Evolutionary conservation across 495 filamentous ascomycete genomes (phyloP).

Genomic region (Neurospora sp.): DNA sequence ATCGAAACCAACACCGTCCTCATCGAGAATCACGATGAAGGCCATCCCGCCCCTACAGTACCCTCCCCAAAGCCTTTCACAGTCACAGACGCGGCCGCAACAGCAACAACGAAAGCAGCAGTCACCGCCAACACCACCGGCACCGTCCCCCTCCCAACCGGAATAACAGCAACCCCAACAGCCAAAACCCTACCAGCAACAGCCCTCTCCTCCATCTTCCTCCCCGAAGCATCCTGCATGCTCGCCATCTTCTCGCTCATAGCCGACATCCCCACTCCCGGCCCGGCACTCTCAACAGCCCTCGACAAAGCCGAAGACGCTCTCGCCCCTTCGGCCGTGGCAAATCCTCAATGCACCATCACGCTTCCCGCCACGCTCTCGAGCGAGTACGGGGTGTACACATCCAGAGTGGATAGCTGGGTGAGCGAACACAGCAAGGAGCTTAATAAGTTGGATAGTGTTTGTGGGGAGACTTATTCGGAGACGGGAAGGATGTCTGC

Average conservation of each 20-base stretch:
- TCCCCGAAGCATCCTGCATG: slow-evolving; percentile 1
- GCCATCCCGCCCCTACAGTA: not conserved
- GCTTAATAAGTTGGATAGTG: not conserved
- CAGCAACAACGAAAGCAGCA: not conserved
- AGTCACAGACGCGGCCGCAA: not conserved
- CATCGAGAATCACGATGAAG: not conserved
- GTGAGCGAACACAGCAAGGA: not conserved
- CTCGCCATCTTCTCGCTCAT: slow-evolving; percentile 5
- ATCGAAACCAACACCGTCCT: not conserved
- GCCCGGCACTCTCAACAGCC: not conserved
- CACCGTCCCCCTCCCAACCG: slow-evolving; percentile 1
- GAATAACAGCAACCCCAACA: slow-evolving; percentile 1
- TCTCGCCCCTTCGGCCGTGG: not conserved
- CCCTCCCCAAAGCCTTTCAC: not conserved
- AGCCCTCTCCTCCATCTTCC: not conserved
- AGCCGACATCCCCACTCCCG: slow-evolving; percentile 10
- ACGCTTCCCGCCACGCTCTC: not conserved
- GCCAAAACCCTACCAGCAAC: slow-evolving; percentile 1
- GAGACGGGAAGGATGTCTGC: not conserved
- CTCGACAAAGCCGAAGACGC: not conserved
- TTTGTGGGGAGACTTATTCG: not conserved
- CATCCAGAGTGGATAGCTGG: not conserved
- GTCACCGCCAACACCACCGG: not conserved
- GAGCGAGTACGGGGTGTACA: not conserved
- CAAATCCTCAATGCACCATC: not conserved